Conservation (phyloP, 2,329 filamentous ascomycete genomes). For the Lasiodiplodia theobromae region DNA sequence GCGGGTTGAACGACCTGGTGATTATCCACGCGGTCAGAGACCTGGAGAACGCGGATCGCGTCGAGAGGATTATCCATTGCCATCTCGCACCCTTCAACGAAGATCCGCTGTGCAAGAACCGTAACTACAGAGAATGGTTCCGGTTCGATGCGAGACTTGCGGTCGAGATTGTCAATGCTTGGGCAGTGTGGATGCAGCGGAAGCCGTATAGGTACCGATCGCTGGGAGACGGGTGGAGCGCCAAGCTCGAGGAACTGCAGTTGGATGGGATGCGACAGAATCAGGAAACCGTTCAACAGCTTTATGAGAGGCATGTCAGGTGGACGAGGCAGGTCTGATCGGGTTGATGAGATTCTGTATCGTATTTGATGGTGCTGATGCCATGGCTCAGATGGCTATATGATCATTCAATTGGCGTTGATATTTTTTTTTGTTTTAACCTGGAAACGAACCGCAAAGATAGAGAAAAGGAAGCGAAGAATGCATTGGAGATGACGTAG, state of each 20-base stretch:
- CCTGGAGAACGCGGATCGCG: not conserved
- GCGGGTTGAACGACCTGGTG: not conserved
- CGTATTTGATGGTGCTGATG: too few species aligned
- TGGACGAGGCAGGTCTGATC: not conserved
- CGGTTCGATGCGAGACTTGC: not conserved
- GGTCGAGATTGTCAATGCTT: not conserved
- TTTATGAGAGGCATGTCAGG: not conserved
- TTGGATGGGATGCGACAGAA: not conserved
- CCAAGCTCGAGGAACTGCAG: not conserved
- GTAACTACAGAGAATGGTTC: not conserved
- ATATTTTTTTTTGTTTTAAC: too few species aligned
- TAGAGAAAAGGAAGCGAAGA: too few species aligned
- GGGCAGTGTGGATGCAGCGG: not conserved
- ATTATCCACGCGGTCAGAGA: not conserved
- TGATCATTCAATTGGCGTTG: too few species aligned
- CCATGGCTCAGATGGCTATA: too few species aligned
- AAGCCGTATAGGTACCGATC: not conserved
- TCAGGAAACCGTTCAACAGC: not conserved
- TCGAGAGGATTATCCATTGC: not conserved
- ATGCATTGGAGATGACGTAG: too few species aligned
- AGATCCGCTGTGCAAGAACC: not conserved
- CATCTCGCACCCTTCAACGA: not conserved
- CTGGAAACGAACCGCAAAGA: too few species aligned
- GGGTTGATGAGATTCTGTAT: too few species aligned
- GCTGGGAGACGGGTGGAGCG: not conserved